A percentile compares a stretch with the other conserved stretches of the same genome.
These are phyloP conservation scores for Mycogone perniciosa DNA, from an alignment of 2,329 filamentous ascomycete species.

Conservation along the genomic window DNA sequence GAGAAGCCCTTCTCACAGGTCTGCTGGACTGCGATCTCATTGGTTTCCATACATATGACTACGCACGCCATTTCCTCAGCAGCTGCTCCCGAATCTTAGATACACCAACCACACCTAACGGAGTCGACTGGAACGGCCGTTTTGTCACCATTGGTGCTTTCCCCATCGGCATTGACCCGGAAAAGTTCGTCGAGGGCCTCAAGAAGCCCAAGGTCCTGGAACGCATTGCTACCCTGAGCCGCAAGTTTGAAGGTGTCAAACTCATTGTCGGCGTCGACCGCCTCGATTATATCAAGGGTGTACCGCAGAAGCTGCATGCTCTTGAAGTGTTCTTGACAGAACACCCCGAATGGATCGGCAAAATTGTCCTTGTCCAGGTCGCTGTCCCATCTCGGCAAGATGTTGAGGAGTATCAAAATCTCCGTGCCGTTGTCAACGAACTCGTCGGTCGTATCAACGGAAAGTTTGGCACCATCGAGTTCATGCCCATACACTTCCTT, in stretches of 20 bases:
- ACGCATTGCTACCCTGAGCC: slow-evolving; percentile 74
- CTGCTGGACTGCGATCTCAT: slow-evolving; percentile 91
- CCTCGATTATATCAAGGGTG: slow-evolving; percentile 97
- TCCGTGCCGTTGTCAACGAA: slow-evolving; percentile 93
- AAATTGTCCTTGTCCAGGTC: slow-evolving; percentile 92
- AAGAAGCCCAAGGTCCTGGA: slow-evolving; percentile 81
- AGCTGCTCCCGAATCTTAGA: slow-evolving; percentile 89
- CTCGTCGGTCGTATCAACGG: slow-evolving; percentile 95
- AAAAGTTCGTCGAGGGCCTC: slow-evolving; percentile 88
- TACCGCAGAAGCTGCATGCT: slow-evolving; percentile 94
- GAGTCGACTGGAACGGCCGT: slow-evolving; percentile 83
- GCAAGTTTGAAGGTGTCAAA: slow-evolving; percentile 93
- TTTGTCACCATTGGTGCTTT: slow-evolving; percentile 91
- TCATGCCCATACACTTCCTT: slow-evolving; percentile 98
- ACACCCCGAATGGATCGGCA: slow-evolving; percentile 96
- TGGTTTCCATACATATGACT: slow-evolving; percentile 98
- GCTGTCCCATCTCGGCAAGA: slow-evolving; percentile 92
- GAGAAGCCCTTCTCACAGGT: slow-evolving; percentile 79
- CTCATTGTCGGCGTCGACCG: slow-evolving; percentile 95
- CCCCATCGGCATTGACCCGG: slow-evolving; percentile 95
- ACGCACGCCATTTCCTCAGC: slow-evolving; percentile 94
- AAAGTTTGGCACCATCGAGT: slow-evolving; percentile 93
- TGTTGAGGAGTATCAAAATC: slow-evolving; percentile 95
- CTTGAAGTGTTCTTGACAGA: slow-evolving; percentile 95
- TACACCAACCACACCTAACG: slow-evolving; percentile 79